Evolutionary conservation across 2,329 filamentous ascomycete genomes (phyloP).

Genomic region (Pestalotiopsis fici): DNA sequence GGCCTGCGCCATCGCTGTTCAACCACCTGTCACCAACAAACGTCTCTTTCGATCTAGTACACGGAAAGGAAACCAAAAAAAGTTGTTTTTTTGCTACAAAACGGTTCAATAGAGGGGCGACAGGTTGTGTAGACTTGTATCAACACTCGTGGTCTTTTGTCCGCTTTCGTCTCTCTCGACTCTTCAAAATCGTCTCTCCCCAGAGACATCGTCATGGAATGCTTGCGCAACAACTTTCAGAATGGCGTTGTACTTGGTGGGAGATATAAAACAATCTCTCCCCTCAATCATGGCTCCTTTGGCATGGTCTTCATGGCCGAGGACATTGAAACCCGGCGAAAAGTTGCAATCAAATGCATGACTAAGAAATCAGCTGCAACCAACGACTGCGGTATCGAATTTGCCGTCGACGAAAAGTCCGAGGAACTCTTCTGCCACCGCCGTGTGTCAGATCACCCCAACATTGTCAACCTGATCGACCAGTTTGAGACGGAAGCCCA

Average conservation of each 20-base stretch:
- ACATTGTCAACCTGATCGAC: constrained; percentile 90
- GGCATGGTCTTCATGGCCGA: constrained; percentile 96
- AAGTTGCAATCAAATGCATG: constrained; percentile 94
- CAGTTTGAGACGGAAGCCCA: constrained; percentile 92
- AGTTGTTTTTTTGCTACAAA: constrained; percentile 4
- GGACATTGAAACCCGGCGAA: constrained; percentile 74
- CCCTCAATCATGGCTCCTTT: constrained; percentile 97
- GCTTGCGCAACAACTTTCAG: constrained; percentile 80
- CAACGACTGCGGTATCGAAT: constrained; percentile 57
- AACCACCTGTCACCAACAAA: constrained; percentile 11
- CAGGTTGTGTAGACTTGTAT: constrained; percentile 25
- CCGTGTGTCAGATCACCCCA: constrained; percentile 76
- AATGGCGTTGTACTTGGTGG: constrained; percentile 80
- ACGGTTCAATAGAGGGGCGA: constrained; percentile 24
- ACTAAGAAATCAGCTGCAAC: constrained; percentile 74
- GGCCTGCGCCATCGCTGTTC: constrained; percentile 1
- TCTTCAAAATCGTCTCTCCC: constrained; percentile 34
- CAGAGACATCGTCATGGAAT: constrained; percentile 66
- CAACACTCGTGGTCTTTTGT: constrained; percentile 23
- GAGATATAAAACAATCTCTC: constrained; percentile 88
- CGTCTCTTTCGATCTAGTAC: constrained; percentile 22
- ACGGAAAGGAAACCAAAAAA: not conserved
- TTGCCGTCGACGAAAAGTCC: constrained; percentile 79
- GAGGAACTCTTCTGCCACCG: constrained; percentile 81
- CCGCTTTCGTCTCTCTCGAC: constrained; percentile 24